Percentiles rank a stretch among this genome's conserved stretches.
Conservation (phyloP, 2,329 filamentous ascomycete species). For the Colletotrichum siamense region DNA sequence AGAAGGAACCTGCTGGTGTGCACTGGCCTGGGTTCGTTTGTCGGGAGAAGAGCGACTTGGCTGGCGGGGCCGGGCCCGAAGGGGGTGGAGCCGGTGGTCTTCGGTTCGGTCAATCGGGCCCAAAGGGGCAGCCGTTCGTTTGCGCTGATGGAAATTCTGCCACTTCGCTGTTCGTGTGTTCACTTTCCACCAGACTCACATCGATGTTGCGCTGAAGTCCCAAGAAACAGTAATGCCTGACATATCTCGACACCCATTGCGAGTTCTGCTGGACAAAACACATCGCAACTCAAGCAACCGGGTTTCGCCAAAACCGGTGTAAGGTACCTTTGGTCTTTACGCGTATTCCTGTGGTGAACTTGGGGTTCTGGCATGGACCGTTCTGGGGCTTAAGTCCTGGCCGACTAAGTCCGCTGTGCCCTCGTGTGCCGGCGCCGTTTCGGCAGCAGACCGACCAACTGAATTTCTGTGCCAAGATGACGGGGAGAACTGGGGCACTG, state of each 20-base stretch:
- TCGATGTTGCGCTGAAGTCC: background rate
- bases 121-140: background rate
- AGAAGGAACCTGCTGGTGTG: background rate
- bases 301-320: background rate
- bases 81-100: slow-evolving; percentile 4
- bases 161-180: background rate
- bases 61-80: slow-evolving; percentile 4
- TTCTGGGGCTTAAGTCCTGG: slow-evolving; percentile 15
- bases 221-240: background rate
- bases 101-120: background rate
- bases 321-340: background rate
- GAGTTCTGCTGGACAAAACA: background rate
- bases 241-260: background rate
- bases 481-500: slow-evolving; percentile 8
- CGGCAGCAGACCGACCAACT: background rate
- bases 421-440: background rate
- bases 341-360: background rate
- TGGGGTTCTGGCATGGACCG: background rate
- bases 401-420: slow-evolving; percentile 13
- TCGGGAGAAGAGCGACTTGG: background rate
- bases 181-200: background rate
- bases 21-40: background rate
- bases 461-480: slow-evolving; percentile 5
- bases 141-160: background rate
- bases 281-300: background rate